Evolutionary conservation across 495 filamentous ascomycete species (phyloP), one percentile per base, ranked within the genome.

Genomic region (Neurospora sp.): DNA sequence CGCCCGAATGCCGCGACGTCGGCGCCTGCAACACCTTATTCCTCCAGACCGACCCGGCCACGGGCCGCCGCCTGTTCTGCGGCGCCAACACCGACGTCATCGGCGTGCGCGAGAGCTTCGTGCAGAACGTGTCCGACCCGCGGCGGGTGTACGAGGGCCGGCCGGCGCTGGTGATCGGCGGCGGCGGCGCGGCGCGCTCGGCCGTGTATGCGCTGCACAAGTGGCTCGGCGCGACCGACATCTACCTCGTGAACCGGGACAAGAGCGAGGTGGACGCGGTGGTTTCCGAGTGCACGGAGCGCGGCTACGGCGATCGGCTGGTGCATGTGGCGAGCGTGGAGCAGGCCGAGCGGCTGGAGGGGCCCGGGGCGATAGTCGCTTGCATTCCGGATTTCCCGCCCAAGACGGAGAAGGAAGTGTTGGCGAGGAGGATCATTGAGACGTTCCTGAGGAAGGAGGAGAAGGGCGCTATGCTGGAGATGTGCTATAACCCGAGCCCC

Each of bases 11-110:
- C 70, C 85, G 85, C 16, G 89, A 88, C 69, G 89, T 92, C 16
- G 91, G 91, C 70, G 90, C 91, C 72, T 88, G 88, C 81, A 93
- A 94, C 84, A 94, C 91, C 10, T 85, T 94, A 69, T 94, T 91
- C 84, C 76, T 89, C 40, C 84, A 87, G 40, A 66, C 54, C 23
- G 79, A 81, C 46, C 83, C 84, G 10, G 72, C 73, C 3, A 78
- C 79, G 40, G 84, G 85, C 46, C 79, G 81, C 2, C 81, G 81
- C 41, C 74, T 83, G 39, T 88, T 88, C 75, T 85, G 89, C 75
- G 92, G 91, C 35, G 91, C 91, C 48, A 93, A 94, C 84, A 93
- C 92, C 27, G 91, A 94, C 80, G 91, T 89, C 71, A 87, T 91
- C 74, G 92, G 91, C 20, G 88, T 93, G 73, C 88, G 90, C 37